Evolutionary conservation across 768 basidiomycete genomes (phyloP).

Genomic region (Bullera alba): DNA sequence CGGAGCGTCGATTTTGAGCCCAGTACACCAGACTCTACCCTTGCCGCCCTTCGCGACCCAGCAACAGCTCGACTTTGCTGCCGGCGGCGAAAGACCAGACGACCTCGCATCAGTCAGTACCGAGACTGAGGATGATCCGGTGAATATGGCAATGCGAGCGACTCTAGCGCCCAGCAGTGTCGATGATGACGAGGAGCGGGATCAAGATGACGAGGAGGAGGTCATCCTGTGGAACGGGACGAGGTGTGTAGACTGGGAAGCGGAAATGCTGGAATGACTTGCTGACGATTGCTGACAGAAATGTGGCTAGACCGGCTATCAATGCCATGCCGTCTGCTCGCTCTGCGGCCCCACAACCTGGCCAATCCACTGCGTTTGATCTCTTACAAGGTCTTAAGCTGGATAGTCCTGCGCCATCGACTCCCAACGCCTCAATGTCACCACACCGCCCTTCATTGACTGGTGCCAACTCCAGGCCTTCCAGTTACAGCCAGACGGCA

Average conservation of each 20-base stretch:
- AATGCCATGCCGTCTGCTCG: background rate
- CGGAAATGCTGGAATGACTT: background rate
- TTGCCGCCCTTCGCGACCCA: too few species aligned
- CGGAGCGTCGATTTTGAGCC: too few species aligned
- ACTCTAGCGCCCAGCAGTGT: slow-evolving; percentile 54
- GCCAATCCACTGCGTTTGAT: slow-evolving; percentile 22
- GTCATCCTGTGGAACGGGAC: slow-evolving; percentile 57
- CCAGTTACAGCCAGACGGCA: background rate
- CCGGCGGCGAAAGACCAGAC: slow-evolving; percentile 46
- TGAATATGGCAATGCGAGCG: slow-evolving; percentile 53
- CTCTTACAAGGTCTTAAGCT: slow-evolving; percentile 29
- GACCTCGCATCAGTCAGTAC: slow-evolving; percentile 61
- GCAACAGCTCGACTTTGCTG: background rate
- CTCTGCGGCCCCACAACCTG: background rate
- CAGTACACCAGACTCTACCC: too few species aligned
- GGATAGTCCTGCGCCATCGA: slow-evolving; percentile 7
- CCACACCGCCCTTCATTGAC: background rate
- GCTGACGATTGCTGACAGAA: background rate
- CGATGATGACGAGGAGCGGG: slow-evolving; percentile 50
- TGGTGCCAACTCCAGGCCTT: background rate
- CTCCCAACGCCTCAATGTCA: too few species aligned
- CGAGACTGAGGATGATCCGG: slow-evolving; percentile 73
- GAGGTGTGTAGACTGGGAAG: background rate
- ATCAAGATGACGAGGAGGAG: slow-evolving; percentile 55
- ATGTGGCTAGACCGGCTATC: background rate